Evolutionary conservation across 2,329 filamentous ascomycete species (phyloP).

Genomic region (Aspergillus fumigatus): DNA sequence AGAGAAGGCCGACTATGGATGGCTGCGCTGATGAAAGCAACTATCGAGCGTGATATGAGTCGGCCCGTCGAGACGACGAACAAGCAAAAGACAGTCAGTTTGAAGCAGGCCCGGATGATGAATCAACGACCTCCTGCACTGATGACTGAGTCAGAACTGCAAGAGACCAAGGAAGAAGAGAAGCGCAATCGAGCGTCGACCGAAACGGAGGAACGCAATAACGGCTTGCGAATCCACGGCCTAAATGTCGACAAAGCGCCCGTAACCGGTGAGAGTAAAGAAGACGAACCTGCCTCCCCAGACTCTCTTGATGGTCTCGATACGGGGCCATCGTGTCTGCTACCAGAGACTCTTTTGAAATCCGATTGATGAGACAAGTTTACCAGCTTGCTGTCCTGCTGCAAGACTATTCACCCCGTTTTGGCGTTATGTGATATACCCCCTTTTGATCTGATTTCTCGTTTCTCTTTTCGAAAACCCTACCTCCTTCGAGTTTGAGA

Average conservation of each 20-base stretch:
- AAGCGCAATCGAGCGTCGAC: conserved; percentile 10
- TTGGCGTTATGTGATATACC: conserved; percentile 41
- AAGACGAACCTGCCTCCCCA: conserved; percentile 6
- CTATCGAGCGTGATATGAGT: conserved; percentile 82
- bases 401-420: conserved; percentile 6
- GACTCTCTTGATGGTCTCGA: conserved; percentile 26
- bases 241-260: conserved; percentile 26
- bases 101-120: conserved; percentile 82
- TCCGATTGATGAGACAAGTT: conserved; percentile 11
- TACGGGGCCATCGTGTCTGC: conserved; percentile 20
- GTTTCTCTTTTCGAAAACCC: conserved; percentile 1
- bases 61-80: conserved; percentile 84
- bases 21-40: conserved; percentile 98
- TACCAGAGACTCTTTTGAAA: conserved; percentile 24
- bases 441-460: conserved; percentile 25
- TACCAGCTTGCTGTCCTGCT: conserved; percentile 4
- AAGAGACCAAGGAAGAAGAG: conserved; percentile 22
- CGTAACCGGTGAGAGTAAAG: conserved; percentile 5
- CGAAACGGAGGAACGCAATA: conserved; percentile 21
- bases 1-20: conserved; percentile 92
- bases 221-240: conserved; percentile 32
- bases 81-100: conserved; percentile 92
- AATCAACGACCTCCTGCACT: conserved; percentile 84
- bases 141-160: conserved; percentile 54
- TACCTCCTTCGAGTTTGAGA: background rate